These are phyloP conservation scores for Dactylorhiza incarnata DNA, from an alignment of 106 monocot species.

Conservation along the genomic window DNA sequence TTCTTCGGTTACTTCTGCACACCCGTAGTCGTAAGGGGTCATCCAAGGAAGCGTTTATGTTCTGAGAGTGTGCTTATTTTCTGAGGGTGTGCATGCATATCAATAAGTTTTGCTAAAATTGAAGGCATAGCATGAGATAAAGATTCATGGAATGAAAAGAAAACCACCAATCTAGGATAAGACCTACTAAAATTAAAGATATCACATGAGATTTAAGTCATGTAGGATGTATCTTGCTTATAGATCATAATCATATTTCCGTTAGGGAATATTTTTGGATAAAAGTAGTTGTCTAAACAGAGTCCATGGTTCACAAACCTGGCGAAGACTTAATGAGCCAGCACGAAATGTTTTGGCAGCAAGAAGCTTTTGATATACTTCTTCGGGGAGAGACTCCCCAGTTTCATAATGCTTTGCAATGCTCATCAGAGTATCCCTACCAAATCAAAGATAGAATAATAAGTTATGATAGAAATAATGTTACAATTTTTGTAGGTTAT, in stretches of 20 bases:
- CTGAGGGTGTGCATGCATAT: too few species aligned
- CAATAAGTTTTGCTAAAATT: too few species aligned
- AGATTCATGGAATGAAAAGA: not conserved
- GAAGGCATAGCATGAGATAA: too few species aligned
- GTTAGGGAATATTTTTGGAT: not conserved
- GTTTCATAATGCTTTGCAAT: conserved; percentile 99
- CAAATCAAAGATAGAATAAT: not conserved
- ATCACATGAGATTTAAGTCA: not conserved
- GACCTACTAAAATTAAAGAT: not conserved
- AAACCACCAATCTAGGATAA: not conserved
- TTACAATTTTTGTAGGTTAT: not conserved
- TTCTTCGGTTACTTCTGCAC: too few species aligned
- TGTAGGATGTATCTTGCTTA: not conserved
- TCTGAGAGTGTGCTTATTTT: too few species aligned
- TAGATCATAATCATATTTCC: not conserved
- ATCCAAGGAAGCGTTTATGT: too few species aligned
- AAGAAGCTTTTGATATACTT: conserved; percentile 77
- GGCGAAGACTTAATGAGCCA: conserved; percentile 87
- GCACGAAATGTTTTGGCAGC: conserved; percentile 97
- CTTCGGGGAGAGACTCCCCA: conserved; percentile 93
- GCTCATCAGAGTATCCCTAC: conserved; percentile 90
- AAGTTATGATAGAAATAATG: not conserved
- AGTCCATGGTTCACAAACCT: conserved; percentile 30
- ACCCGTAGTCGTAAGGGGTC: too few species aligned
- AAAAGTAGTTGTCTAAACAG: not conserved